Evolutionary conservation across 1,284 basidiomycete genomes (phyloP), one percentile per base, ranked within the genome.

Genomic region (Rhodotorula sp.): DNA sequence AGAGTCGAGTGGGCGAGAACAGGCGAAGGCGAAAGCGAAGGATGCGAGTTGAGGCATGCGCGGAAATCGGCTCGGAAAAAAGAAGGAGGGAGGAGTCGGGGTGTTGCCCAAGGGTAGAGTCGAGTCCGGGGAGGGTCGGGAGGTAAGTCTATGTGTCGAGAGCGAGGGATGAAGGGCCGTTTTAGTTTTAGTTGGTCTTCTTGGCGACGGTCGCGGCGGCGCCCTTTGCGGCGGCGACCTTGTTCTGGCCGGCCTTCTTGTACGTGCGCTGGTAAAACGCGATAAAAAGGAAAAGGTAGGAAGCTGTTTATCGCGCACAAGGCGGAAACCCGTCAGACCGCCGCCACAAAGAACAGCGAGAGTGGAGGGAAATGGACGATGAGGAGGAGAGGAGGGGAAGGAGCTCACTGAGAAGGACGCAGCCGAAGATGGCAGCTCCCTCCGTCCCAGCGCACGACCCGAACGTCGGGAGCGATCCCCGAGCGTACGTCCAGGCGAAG

Each of bases 391-490:
- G 15, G 22, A 34, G 28, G 30, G 62, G 13, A 47, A 28, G 37
- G 57, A 28, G 30, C 87, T 82, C 97, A 99, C 79, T 90, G 75
- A 99, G 85, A 68, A 99, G 85, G 24, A 80, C 86, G 80, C 94
- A 94, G 63, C 95, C 96, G 65, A 95, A 91, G 71, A 92, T 72
- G 4, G 95, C 96, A 66, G 95, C 91, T 28, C 83, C 82, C 81
- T 96, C 92, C 48, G 89, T 88, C 61, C 95, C 96, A 54, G 93
- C 87, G 79, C 96, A 99, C 78, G 89, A 87, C 51, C 87, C 89
- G 47, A 88, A 76, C 75, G 85, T 82, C 28, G 94, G 94, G 68
- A 54, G 53, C 18, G 60, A 55, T 46, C 16, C 40, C 8, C 82
- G 80, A 78, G 83, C 87, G 80, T 89, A 91, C 59, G 83, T 84